phyloP scores from a whole-genome alignment of 2,329 filamentous ascomycete species.

The Stylonectria norvegica region DNA sequence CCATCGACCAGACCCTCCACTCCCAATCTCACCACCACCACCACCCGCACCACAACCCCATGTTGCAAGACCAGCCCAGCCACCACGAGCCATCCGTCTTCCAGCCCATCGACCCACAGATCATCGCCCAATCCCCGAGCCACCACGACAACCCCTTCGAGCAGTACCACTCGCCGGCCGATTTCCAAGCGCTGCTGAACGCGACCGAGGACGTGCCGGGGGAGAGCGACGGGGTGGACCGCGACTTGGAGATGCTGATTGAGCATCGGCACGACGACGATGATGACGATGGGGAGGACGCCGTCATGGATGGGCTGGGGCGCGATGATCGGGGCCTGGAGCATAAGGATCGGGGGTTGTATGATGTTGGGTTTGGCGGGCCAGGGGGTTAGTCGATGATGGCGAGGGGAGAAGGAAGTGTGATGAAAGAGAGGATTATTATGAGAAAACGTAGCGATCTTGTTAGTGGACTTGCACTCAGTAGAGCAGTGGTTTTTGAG shows the following conservation, averaged over 20 bases:
- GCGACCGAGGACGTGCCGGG: conserved; percentile 40
- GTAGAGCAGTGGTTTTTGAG: too few relatives aligned
- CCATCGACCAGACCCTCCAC: conserved; percentile 26
- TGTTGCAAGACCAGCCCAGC: conserved; percentile 31
- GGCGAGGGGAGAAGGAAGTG: too few relatives aligned
- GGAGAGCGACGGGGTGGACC: conserved; percentile 41
- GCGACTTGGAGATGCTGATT: conserved; percentile 52
- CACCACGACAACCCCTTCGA: conserved; percentile 38
- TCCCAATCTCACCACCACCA: conserved; percentile 16
- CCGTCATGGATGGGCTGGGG: conserved; percentile 19
- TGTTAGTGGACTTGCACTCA: too few relatives aligned
- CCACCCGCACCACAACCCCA: conserved; percentile 23
- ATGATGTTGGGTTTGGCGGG: conserved; percentile 30
- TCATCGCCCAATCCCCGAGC: conserved; percentile 45
- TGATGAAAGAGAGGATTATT: too few relatives aligned
- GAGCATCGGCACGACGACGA: conserved; percentile 43
- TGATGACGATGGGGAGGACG: conserved; percentile 10
- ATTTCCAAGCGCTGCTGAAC: conserved; percentile 54
- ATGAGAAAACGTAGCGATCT: too few relatives aligned
- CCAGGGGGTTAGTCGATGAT: conserved; percentile 15
- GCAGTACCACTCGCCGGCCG: conserved; percentile 41
- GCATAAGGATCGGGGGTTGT: conserved; percentile 25
- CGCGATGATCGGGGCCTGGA: conserved; percentile 14
- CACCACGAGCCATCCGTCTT: conserved; percentile 40
- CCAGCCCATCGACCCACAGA: conserved; percentile 59